Conservation (phyloP, 108 stramenopile genomes). For the Schizochytrium sp. region DNA sequence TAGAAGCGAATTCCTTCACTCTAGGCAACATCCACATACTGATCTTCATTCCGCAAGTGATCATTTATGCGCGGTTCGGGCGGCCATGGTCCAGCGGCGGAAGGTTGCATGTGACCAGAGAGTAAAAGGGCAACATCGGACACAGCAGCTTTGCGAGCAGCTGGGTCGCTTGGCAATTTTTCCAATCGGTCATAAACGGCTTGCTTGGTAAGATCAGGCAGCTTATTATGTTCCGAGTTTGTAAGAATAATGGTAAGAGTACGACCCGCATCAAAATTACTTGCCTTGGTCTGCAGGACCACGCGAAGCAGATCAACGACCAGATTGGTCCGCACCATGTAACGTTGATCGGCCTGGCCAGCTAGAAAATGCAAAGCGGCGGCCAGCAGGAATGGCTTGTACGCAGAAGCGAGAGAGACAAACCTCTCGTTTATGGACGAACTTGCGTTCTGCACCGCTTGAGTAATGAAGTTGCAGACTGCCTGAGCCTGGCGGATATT, state of each 20-base stretch:
- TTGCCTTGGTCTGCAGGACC: slow-evolving; percentile 31
- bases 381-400: background rate
- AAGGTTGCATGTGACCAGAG: slow-evolving; percentile 25
- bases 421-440: background rate
- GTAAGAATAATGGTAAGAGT: background rate
- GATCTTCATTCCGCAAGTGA: background rate
- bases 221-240: background rate
- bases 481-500: background rate
- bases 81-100: slow-evolving; percentile 3
- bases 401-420: background rate
- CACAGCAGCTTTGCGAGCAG: slow-evolving; percentile 11
- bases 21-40: background rate
- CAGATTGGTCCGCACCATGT: slow-evolving; percentile 29
- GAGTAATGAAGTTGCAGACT: slow-evolving; percentile 35
- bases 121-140: slow-evolving; percentile 27
- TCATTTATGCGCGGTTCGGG: background rate
- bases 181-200: slow-evolving; percentile 37
- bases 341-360: slow-evolving; percentile 24
- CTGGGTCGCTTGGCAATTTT: background rate
- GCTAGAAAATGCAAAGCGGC: slow-evolving; percentile 23
- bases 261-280: background rate
- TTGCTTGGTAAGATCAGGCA: background rate
- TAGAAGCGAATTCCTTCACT: no score
- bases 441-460: slow-evolving; percentile 21
- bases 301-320: slow-evolving; percentile 15